Evolutionary conservation across 2,329 filamentous ascomycete genomes (phyloP).

Genomic region (Fusarium pseudonygamai): DNA sequence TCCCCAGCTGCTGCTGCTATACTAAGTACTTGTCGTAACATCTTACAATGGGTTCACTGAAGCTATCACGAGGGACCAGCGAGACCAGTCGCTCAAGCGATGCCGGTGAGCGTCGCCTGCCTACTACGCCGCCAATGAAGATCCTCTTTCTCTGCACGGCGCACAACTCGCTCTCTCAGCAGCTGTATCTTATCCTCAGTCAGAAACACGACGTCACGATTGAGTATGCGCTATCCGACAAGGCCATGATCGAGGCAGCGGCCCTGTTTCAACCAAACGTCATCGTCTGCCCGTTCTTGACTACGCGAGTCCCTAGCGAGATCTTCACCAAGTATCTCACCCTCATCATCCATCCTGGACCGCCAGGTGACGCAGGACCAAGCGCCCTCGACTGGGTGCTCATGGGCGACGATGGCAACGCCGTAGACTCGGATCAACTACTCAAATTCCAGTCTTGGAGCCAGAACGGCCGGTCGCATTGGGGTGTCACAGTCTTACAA

Average conservation of each 20-base stretch:
- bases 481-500: constrained; percentile 30
- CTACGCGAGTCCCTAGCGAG: constrained; percentile 11
- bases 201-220: constrained; percentile 13
- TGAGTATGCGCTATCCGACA: constrained; percentile 30
- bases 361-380: constrained; percentile 26
- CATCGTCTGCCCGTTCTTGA: constrained; percentile 28
- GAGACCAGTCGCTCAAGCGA: background rate
- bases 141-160: constrained; percentile 32
- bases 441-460: constrained; percentile 21
- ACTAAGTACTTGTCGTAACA: background rate
- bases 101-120: background rate
- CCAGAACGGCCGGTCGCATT: constrained; percentile 19
- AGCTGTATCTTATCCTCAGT: constrained; percentile 17
- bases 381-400: constrained; percentile 29
- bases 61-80: background rate
- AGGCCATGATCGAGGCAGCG: constrained; percentile 23
- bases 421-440: constrained; percentile 7
- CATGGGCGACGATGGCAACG: constrained; percentile 26
- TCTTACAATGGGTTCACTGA: background rate
- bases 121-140: constrained; percentile 11
- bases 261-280: constrained; percentile 13
- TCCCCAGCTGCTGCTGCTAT: background rate
- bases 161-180: constrained; percentile 30
- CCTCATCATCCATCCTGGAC: constrained; percentile 26
- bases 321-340: constrained; percentile 22